Conservation (phyloP, 495 filamentous ascomycete genomes). For the Aspergillus conjunctus region DNA sequence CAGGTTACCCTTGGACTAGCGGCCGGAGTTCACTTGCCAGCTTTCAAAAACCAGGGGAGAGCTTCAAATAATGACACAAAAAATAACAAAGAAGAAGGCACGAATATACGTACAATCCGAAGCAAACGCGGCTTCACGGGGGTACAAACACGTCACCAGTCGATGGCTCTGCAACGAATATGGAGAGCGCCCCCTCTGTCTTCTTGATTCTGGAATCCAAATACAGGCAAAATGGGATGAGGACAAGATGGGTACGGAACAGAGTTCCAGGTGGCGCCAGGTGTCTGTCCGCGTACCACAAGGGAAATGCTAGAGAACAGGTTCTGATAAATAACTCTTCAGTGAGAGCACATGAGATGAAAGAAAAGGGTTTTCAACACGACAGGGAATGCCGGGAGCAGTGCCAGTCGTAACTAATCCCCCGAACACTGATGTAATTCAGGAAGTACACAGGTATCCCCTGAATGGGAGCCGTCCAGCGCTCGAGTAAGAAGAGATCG, state of each 20-base stretch:
- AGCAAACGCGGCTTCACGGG: slow-evolving; percentile 32
- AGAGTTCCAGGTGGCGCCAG: slow-evolving; percentile 27
- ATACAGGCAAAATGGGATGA: slow-evolving; percentile 37
- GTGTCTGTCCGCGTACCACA: slow-evolving; percentile 22
- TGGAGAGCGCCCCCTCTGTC: slow-evolving; percentile 19
- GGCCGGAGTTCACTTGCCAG: slow-evolving; percentile 10
- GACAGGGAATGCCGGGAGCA: slow-evolving; percentile 14
- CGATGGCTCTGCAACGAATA: slow-evolving; percentile 22
- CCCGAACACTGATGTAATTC: slow-evolving; percentile 19
- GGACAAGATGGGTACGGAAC: slow-evolving; percentile 19
- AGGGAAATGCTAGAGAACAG: slow-evolving; percentile 24
- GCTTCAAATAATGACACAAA: slow-evolving; percentile 17
- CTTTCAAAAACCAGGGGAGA: slow-evolving; percentile 15
- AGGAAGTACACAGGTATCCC: slow-evolving; percentile 25
- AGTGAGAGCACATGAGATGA: slow-evolving; percentile 23
- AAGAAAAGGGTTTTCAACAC: slow-evolving; percentile 10
- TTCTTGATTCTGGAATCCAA: slow-evolving; percentile 34
- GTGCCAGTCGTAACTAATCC: slow-evolving; percentile 12
- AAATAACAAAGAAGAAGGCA: slow-evolving; percentile 30
- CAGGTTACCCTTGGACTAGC: background rate
- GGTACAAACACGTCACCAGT: slow-evolving; percentile 31
- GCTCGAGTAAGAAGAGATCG: slow-evolving; percentile 10
- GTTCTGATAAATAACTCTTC: slow-evolving; percentile 22
- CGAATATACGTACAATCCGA: slow-evolving; percentile 53
- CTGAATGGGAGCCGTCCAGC: slow-evolving; percentile 23